Evolutionary conservation across 169 alveolate species (phyloP), one percentile per base, ranked within the genome.

Genomic region (Eimeria zaria): DNA sequence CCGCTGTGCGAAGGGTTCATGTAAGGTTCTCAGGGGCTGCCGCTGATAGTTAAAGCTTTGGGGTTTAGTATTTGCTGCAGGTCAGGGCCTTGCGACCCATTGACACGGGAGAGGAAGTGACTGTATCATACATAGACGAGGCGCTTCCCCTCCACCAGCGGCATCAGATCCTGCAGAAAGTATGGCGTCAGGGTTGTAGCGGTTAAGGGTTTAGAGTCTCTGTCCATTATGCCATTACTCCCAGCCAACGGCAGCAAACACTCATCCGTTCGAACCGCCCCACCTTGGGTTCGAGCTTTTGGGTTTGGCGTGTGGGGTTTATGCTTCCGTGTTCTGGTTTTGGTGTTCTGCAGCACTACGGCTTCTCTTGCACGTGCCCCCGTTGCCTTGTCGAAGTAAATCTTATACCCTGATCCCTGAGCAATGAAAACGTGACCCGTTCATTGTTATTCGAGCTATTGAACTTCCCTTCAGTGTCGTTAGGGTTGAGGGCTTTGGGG

Each of bases 91-190:
- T 92, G 81, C 96, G 97, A 46, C 97, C 96, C 84, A 97, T 97
- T 53, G 62, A 39, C 30, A 46, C 16, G 58, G 98, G 91, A 8
- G 98, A 96, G 81, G 97, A 96, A 36, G 87, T 96, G 46, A 84
- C 96, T 5, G 92, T 87, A 39, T 97, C 98, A 14, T 97, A 97
- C 93, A 97, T 97, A 58, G 97, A 97, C 78, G 97, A 97, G 67
- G 64, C 90, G 24, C 96, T 97, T 16, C 96, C 97, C 24, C 93
- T 96, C 55, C 83, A 55, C 53, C 41, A 60, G 27, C 95, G 98
- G 46, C 97, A 62, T 88, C 39, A n/a, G 51, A 73, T 71, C 11
- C 92, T 97, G 55, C 89, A 97, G 80, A 51, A 78, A 60, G 97
- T 95, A 46, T 11, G 95, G 27, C 33, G 11, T 90, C 55, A 62